Conservation (phyloP, 1,284 basidiomycete species). For the Heliocybe sulcata region DNA sequence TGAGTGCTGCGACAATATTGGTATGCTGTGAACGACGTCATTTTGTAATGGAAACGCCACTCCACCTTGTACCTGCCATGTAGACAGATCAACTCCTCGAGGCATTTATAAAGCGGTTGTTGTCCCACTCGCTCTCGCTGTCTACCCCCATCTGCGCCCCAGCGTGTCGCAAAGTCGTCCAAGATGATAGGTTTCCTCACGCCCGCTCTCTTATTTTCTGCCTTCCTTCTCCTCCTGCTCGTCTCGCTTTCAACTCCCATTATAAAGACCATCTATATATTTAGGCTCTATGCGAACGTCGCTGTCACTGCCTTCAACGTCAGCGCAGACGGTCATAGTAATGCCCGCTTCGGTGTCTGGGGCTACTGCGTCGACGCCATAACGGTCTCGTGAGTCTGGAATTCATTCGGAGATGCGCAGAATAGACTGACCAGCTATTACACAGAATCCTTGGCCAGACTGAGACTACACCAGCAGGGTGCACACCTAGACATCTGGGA, state of each 20-base stretch:
- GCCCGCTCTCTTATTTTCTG: conserved; percentile 37
- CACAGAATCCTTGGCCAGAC: conserved; percentile 32
- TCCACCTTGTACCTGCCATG: neutral
- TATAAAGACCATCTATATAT: conserved; percentile 45
- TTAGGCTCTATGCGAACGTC: conserved; percentile 33
- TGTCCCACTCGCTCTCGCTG: too few relatives aligned
- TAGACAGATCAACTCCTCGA: neutral
- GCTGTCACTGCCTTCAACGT: conserved; percentile 25
- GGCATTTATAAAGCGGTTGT: neutral
- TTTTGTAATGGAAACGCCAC: neutral
- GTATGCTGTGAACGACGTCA: neutral
- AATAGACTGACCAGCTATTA: neutral
- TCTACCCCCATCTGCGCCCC: neutral
- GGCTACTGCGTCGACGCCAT: conserved; percentile 49
- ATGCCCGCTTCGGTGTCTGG: conserved; percentile 48
- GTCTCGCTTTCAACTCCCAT: conserved; percentile 54
- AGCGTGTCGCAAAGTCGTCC: conserved; percentile 2
- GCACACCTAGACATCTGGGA: conserved; percentile 39
- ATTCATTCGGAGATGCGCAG: too few relatives aligned
- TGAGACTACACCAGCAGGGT: conserved; percentile 28
- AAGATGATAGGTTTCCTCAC: conserved; percentile 28
- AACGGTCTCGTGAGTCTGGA: conserved; percentile 37
- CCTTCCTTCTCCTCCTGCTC: conserved; percentile 49
- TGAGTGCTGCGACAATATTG: neutral
- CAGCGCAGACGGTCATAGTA: conserved; percentile 26